Evolutionary conservation across 345 rosid species (phyloP), one percentile per base, ranked within the genome.

Genomic region (Euphorbia lathyris): DNA sequence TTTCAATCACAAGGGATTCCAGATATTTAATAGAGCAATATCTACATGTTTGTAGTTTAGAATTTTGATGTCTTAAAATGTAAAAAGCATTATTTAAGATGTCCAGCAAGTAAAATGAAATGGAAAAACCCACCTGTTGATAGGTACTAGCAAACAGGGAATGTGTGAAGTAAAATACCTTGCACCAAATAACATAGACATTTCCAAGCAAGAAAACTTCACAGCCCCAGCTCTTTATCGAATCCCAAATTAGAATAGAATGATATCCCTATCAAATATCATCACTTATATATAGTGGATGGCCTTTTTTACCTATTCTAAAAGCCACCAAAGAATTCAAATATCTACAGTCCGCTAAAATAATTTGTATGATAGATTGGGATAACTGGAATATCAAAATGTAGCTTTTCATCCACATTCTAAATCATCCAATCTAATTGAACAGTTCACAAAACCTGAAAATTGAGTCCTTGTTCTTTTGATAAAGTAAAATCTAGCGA

Each of bases 401-500:
- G 11, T 22, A 65, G 43, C 29, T 47, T 51, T n/a, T 50, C 22
- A 36, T 51, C 51, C 66, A 27, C 20, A 42, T 51, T 23, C 29
- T 23, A 22, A 1, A 51, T 27, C 9, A 52, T 59, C 23, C 14
- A 66, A 16, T 12, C 13, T 47, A 2, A 30, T 9, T 6, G 58
- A 45, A 19, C 16, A 10, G n/a, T 38, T 58, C 11, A 57, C n/a
- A 67, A 65, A 17, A 50, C 14, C 25, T 69, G 22, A 69, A 22
- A 42, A 11, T 45, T 32, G 20, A 23, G 43, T 26, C 56, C 9
- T 3, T 76, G 27, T 58, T 59, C 27, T 29, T 26, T 30, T 13
- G 23, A 43, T 23, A 69, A 71, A 66, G 29, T 6, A 69, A 71
- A 66, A 38, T n/a, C 50, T n/a, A n/a, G 45, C n/a, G 6, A 72